Evolutionary conservation across 176 grass and related monocot species (phyloP).

Genomic region (Dendrocalamus sinicus): DNA sequence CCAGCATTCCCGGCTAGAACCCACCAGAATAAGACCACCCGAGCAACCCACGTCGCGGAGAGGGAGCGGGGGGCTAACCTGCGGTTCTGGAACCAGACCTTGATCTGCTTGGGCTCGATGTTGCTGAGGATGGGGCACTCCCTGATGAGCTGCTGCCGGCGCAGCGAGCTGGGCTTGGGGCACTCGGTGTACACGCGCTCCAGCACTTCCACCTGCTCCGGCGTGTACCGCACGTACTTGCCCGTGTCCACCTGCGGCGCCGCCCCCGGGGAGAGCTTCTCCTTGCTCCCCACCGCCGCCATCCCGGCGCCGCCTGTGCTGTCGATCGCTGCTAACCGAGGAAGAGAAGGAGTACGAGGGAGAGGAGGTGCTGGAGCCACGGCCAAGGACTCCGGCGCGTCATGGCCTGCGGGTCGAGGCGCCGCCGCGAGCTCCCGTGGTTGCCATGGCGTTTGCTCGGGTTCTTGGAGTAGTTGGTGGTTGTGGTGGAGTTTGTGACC

Average conservation of each 20-base stretch:
- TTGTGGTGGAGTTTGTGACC: background rate
- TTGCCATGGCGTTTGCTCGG: constrained; percentile 30
- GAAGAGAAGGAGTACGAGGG: background rate
- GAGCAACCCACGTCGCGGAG: background rate
- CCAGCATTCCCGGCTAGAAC: background rate
- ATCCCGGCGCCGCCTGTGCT: constrained; percentile 28
- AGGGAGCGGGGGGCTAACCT: constrained; percentile 44
- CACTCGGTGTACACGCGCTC: constrained; percentile 98
- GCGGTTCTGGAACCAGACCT: constrained; percentile 99
- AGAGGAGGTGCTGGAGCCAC: background rate
- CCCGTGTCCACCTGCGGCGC: constrained; percentile 73
- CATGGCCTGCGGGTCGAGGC: constrained; percentile 39
- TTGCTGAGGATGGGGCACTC: constrained; percentile 92
- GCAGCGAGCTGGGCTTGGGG: constrained; percentile 90
- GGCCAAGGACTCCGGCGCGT: constrained; percentile 23
- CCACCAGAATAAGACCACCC: background rate
- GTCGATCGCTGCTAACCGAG: background rate
- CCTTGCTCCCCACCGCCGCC: constrained; percentile 62
- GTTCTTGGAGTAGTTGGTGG: constrained; percentile 25
- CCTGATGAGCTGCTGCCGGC: constrained; percentile 86
- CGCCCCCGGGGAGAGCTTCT: constrained; percentile 47
- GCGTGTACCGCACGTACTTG: constrained; percentile 98
- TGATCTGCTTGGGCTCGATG: constrained; percentile 99
- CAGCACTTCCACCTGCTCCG: constrained; percentile 95
- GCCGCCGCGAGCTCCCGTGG: background rate